These are phyloP conservation scores for Serendipita sp. DNA, from an alignment of 1,284 basidiomycete species.

Conservation along the genomic window DNA sequence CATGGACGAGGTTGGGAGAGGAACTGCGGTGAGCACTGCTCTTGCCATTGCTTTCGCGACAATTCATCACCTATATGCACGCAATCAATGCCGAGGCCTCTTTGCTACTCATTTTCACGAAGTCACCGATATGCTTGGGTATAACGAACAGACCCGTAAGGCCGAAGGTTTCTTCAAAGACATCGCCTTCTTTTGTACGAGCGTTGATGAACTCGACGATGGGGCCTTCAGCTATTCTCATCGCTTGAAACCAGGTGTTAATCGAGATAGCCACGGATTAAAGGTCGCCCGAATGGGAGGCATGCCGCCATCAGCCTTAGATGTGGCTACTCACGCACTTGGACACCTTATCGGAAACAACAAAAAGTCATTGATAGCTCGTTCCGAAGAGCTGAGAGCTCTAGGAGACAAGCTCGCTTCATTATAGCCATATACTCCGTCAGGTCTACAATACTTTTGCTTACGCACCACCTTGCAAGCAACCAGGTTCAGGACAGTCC, in stretches of 20 bases:
- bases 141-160: conserved; percentile 25
- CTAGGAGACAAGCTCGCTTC: conserved; percentile 12
- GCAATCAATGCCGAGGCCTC: conserved; percentile 68
- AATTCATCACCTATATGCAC: conserved; percentile 61
- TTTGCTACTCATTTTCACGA: conserved; percentile 99
- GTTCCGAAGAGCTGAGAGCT: conserved; percentile 16
- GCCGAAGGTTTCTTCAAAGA: conserved; percentile 36
- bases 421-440: not conserved
- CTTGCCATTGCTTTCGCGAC: conserved; percentile 88
- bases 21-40: conserved; percentile 86
- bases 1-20: conserved; percentile 95
- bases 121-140: conserved; percentile 70
- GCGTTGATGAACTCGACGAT: conserved; percentile 61
- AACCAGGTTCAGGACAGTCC: not conserved
- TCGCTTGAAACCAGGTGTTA: conserved; percentile 67
- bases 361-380: conserved; percentile 16
- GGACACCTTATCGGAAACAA: conserved; percentile 23
- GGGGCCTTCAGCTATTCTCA: conserved; percentile 76
- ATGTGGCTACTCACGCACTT: conserved; percentile 41
- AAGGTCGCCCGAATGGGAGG: conserved; percentile 83
- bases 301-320: conserved; percentile 54
- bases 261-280: conserved; percentile 82
- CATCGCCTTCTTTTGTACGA: conserved; percentile 80
- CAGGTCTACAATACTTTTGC: too few relatives aligned
- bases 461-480: too few relatives aligned